These are phyloP conservation scores for Monosporascus sp. DNA, from an alignment of 2,329 filamentous ascomycete genomes.

Conservation along the genomic window DNA sequence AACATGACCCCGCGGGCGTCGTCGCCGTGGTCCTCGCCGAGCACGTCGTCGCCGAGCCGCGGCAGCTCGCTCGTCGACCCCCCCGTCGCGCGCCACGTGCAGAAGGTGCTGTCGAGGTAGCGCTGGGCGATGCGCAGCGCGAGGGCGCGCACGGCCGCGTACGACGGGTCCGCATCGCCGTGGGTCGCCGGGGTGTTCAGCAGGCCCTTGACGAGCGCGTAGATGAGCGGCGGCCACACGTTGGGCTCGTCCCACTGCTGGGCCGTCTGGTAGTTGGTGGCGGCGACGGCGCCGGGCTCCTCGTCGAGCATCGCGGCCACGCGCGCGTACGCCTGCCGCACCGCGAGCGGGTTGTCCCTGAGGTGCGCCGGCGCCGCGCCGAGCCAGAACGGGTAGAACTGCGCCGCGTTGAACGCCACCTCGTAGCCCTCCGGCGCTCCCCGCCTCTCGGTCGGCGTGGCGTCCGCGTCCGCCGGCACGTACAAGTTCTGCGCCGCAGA, in stretches of 20 bases:
- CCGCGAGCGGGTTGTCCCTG: slow-evolving; percentile 52
- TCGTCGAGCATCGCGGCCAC: slow-evolving; percentile 47
- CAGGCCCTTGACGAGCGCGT: slow-evolving; percentile 58
- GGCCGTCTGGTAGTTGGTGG: slow-evolving; percentile 54
- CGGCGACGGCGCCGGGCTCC: slow-evolving; percentile 52
- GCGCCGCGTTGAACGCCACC: slow-evolving; percentile 51
- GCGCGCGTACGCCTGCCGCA: slow-evolving; percentile 48
- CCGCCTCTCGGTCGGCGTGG: slow-evolving; percentile 33
- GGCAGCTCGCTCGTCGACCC: slow-evolving; percentile 50
- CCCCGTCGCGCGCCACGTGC: slow-evolving; percentile 64
- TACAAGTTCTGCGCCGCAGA: slow-evolving; percentile 50
- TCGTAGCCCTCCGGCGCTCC: slow-evolving; percentile 50
- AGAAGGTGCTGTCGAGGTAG: slow-evolving; percentile 63
- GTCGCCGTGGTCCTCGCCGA: slow-evolving; percentile 32
- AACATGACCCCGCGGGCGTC: slow-evolving; percentile 57
- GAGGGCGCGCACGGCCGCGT: slow-evolving; percentile 46
- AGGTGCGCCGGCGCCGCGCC: slow-evolving; percentile 54
- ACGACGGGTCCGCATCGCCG: slow-evolving; percentile 46
- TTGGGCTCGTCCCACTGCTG: slow-evolving; percentile 69
- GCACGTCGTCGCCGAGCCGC: slow-evolving; percentile 36
- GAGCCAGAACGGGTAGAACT: slow-evolving; percentile 66
- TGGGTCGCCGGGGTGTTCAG: slow-evolving; percentile 54
- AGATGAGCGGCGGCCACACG: slow-evolving; percentile 64
- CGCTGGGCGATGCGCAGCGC: slow-evolving; percentile 57
- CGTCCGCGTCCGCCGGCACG: slow-evolving; percentile 42